Evolutionary conservation across 179 eudicot genomes (phyloP).

Genomic region (Beta macrorhiza): DNA sequence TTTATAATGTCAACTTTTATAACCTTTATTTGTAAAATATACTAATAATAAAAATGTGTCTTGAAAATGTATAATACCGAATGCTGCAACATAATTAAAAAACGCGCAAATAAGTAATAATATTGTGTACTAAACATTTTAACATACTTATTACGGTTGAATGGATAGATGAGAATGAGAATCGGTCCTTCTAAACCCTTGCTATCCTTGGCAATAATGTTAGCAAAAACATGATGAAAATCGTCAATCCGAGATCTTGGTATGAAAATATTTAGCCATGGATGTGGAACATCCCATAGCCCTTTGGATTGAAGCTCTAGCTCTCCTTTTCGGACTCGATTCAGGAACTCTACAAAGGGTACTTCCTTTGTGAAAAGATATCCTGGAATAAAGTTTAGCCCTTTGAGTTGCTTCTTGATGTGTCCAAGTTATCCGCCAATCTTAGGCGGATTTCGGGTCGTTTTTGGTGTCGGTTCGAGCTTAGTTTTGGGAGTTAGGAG

Average conservation of each 20-base stretch:
- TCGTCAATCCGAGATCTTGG: conserved; percentile 64
- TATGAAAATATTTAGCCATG: conserved; percentile 85
- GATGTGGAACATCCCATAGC: conserved; percentile 83
- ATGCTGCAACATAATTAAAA: too few species aligned
- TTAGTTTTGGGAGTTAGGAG: too few species aligned
- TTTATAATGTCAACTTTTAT: too few species aligned
- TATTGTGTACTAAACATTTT: too few species aligned
- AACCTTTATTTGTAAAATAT: too few species aligned
- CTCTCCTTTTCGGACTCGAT: conserved; percentile 65
- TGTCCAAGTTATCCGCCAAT: too few species aligned
- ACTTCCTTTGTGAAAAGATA: conserved; percentile 54
- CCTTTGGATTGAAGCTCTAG: conserved; percentile 56
- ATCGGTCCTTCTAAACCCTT: conserved; percentile 46
- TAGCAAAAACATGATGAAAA: conserved; percentile 46
- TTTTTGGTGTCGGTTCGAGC: too few species aligned
- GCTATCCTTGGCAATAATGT: conserved; percentile 42
- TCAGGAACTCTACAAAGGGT: conserved; percentile 49
- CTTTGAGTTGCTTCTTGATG: conserved; percentile 38
- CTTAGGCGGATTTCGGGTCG: too few species aligned
- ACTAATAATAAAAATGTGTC: too few species aligned
- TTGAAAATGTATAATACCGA: too few species aligned
- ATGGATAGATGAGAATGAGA: conserved; percentile 78
- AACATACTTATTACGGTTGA: conserved; percentile 61
- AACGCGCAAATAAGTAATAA: too few species aligned
- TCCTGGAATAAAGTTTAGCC: conserved; percentile 39